Evolutionary conservation across 345 rosid genomes (phyloP).

Genomic region (Eucalyptus grandis): DNA sequence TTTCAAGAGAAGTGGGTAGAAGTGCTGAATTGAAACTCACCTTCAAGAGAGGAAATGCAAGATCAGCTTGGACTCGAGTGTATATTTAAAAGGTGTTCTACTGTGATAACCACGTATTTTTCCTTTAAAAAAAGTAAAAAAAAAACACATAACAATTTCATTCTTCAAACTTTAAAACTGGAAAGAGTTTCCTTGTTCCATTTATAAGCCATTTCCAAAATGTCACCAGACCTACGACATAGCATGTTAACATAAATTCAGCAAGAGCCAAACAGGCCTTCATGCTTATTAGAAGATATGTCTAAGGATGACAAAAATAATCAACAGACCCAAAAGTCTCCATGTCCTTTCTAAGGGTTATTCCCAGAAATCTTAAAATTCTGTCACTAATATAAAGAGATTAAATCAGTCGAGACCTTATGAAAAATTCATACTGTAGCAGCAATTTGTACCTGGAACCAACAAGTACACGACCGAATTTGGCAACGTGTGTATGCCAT

Average conservation of each 20-base stretch:
- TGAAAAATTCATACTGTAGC: not conserved
- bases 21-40: not conserved
- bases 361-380: not conserved
- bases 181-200: not conserved
- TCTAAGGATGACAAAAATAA: not conserved
- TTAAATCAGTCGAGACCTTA: not conserved
- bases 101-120: not conserved
- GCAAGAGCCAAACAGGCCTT: not conserved
- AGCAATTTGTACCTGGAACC: conserved; percentile 66
- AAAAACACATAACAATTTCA: not conserved
- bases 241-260: not conserved
- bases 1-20: not conserved
- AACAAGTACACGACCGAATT: conserved; percentile 73
- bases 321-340: not conserved
- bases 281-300: not conserved
- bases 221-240: not conserved
- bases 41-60: not conserved
- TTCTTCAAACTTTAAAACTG: not conserved
- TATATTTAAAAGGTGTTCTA: not conserved
- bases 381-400: not conserved
- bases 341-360: not conserved
- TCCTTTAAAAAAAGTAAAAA: not conserved
- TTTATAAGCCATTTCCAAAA: not conserved
- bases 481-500: conserved; percentile 87
- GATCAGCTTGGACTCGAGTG: not conserved